Conservation (phyloP, 2,329 filamentous ascomycete species). For the Grosmannia clavigera region DNA sequence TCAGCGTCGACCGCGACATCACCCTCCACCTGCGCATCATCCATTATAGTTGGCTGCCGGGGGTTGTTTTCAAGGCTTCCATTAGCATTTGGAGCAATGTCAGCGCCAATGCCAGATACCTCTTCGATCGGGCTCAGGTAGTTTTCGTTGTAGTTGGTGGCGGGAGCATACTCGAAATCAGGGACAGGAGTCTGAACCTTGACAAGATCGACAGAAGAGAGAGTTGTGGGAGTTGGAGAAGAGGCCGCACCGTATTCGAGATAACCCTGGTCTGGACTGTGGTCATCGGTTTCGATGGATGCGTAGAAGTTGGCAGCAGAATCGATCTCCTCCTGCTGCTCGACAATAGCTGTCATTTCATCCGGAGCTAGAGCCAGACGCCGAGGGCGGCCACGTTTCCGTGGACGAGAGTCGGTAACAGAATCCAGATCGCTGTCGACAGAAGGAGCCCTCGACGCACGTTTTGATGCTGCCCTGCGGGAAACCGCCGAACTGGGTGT, state of each 20-base stretch:
- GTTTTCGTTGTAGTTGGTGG: background rate
- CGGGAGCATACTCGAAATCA: background rate
- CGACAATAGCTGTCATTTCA: conserved; percentile 16
- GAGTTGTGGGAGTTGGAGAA: background rate
- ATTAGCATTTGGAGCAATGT: background rate
- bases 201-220: conserved; percentile 5
- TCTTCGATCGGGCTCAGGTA: background rate
- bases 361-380: conserved; percentile 15
- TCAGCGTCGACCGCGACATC: background rate
- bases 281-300: background rate
- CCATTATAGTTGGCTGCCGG: background rate
- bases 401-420: conserved; percentile 13
- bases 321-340: conserved; percentile 5
- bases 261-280: background rate
- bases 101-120: background rate
- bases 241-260: background rate
- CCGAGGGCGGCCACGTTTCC: conserved; percentile 20
- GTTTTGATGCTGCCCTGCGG: background rate
- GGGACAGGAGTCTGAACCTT: background rate
- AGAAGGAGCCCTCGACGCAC: background rate
- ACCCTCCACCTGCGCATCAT: background rate
- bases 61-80: background rate
- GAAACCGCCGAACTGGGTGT: background rate
- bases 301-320: background rate
- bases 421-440: conserved; percentile 6